Conservation (phyloP, 2,329 filamentous ascomycete species). For the Neonectria punicea region DNA sequence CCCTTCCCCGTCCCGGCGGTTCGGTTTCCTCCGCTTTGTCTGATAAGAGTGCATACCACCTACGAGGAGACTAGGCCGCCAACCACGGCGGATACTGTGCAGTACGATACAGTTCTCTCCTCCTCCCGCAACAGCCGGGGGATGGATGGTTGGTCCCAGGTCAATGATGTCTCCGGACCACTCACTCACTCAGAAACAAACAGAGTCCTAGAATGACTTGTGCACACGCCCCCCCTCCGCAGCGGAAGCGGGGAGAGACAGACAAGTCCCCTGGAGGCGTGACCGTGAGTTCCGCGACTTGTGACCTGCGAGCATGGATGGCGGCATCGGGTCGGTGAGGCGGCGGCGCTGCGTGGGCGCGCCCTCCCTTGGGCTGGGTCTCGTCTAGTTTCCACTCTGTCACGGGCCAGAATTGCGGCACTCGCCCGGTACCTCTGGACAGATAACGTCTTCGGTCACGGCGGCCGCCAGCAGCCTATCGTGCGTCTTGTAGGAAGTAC, state of each 20-base stretch:
- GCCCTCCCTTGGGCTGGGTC: too few relatives aligned
- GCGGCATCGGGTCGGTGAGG: conserved; percentile 38
- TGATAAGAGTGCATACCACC: background rate
- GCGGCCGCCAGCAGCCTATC: conserved; percentile 33
- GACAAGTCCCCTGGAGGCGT: conserved; percentile 19
- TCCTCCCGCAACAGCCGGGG: background rate
- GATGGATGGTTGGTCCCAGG: too few relatives aligned
- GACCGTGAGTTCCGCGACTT: conserved; percentile 42
- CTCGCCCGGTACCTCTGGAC: conserved; percentile 31
- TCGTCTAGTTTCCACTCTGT: too few relatives aligned
- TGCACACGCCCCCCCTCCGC: background rate
- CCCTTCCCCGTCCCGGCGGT: background rate
- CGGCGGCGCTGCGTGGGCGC: conserved; percentile 27
- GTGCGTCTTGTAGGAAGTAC: conserved; percentile 13
- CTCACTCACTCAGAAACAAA: background rate
- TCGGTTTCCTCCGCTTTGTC: background rate
- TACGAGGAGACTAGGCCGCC: background rate
- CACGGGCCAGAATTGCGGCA: too few relatives aligned
- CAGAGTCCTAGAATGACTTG: background rate
- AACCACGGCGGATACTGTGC: background rate
- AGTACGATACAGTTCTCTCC: background rate
- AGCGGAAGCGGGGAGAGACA: conserved; percentile 1
- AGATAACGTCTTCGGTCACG: conserved; percentile 37
- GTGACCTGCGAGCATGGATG: conserved; percentile 38
- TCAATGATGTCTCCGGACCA: too few relatives aligned